phyloP scores from a whole-genome alignment of 2,329 filamentous ascomycete species.

The Eutypella sp. region DNA sequence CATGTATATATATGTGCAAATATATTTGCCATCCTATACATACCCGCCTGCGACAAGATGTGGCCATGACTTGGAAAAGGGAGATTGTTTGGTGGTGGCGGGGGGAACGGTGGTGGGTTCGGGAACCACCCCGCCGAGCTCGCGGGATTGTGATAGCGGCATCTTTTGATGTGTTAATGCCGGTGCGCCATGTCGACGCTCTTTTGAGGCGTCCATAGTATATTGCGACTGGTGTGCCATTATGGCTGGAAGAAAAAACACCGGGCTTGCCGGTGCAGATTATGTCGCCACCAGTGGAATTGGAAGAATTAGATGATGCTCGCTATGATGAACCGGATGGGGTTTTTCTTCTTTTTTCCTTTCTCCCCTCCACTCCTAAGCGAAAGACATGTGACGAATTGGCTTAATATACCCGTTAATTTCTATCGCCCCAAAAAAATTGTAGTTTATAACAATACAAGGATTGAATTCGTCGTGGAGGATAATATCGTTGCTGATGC shows the following conservation, averaged over 20 bases:
- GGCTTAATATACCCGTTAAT: no score
- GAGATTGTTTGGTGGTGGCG: slow-evolving; percentile 34
- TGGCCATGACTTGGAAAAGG: slow-evolving; percentile 76
- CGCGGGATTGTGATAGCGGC: slow-evolving; percentile 52
- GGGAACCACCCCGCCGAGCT: slow-evolving; percentile 53
- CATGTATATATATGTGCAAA: not conserved
- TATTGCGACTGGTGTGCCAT: slow-evolving; percentile 15
- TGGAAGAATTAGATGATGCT: no score
- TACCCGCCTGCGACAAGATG: slow-evolving; percentile 91
- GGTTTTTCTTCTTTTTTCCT: no score
- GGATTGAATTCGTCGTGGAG: no score
- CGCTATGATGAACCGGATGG: no score
- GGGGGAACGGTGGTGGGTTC: slow-evolving; percentile 31
- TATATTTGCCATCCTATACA: slow-evolving; percentile 22
- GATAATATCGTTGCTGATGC: no score
- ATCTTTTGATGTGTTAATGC: slow-evolving; percentile 16
- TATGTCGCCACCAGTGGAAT: not conserved
- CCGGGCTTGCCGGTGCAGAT: slow-evolving; percentile 2
- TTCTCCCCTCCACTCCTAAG: no score
- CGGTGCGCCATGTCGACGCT: slow-evolving; percentile 12
- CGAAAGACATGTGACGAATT: no score
- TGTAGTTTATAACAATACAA: no score
- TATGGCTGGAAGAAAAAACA: slow-evolving; percentile 1
- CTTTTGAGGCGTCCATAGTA: slow-evolving; percentile 16
- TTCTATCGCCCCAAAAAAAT: no score